Conservation (phyloP, 768 basidiomycete species). For the Termitomyces sp. region DNA sequence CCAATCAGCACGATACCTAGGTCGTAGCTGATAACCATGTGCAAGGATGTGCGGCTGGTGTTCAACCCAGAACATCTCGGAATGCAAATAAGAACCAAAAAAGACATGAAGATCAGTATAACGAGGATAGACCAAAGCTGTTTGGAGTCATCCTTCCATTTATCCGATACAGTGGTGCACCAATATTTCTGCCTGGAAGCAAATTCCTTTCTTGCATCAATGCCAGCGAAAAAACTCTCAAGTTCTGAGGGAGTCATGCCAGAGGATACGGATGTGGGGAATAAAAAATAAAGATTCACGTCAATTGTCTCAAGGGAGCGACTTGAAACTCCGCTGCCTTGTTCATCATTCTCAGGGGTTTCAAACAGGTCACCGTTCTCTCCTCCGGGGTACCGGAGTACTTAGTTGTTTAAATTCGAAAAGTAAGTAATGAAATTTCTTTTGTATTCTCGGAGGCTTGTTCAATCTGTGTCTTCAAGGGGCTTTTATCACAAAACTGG, state of each 20-base stretch:
- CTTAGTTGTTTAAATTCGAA: too few species aligned
- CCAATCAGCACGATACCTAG: background rate
- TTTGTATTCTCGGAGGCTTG: too few species aligned
- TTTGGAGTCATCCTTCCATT: background rate
- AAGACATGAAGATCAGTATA: background rate
- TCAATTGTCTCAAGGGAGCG: too few species aligned
- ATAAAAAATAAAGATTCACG: too few species aligned
- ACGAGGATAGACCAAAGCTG: background rate
- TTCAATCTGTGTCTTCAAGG: too few species aligned
- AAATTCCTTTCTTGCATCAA: background rate
- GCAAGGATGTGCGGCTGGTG: background rate
- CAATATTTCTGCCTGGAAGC: background rate
- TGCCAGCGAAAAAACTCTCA: background rate
- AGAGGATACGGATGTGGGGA: background rate
- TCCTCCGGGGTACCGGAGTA: too few species aligned
- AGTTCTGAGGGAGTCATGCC: background rate
- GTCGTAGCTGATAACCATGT: constrained; percentile 1
- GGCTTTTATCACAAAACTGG: too few species aligned
- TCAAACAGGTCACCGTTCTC: too few species aligned
- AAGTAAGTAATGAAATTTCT: too few species aligned
- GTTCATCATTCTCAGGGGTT: too few species aligned
- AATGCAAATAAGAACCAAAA: background rate
- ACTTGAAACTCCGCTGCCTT: too few species aligned
- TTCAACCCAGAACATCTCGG: background rate
- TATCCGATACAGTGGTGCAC: background rate